Percentiles rank a stretch among this genome's conserved stretches.
phyloP scores from a whole-genome alignment of 2,329 filamentous ascomycete genomes.

The Paecilomyces fulvus region DNA sequence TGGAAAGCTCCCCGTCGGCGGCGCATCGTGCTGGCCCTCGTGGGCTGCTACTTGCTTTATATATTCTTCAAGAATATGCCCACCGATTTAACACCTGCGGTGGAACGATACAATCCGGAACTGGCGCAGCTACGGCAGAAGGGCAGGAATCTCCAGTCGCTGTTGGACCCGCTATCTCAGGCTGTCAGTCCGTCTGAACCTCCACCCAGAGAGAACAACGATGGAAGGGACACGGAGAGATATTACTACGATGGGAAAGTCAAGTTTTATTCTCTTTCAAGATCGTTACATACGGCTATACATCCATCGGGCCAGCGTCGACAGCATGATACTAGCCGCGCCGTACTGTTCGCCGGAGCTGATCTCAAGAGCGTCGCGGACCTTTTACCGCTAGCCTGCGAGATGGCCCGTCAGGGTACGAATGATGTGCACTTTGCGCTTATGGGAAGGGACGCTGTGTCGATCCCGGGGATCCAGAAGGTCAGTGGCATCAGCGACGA shows the following conservation, averaged over 20 bases:
- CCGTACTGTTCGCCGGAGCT: slow-evolving; percentile 67
- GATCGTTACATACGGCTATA: slow-evolving; percentile 53
- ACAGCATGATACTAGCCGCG: slow-evolving; percentile 49
- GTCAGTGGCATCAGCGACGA: slow-evolving; percentile 68
- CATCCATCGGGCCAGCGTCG: slow-evolving; percentile 44
- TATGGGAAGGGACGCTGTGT: slow-evolving; percentile 63
- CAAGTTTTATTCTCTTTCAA: slow-evolving; percentile 57
- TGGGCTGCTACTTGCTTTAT: slow-evolving; percentile 48
- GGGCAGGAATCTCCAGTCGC: slow-evolving; percentile 1
- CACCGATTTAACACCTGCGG: slow-evolving; percentile 33
- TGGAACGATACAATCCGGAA: slow-evolving; percentile 21
- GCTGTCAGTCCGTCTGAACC: slow-evolving; percentile 5
- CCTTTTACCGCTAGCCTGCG: slow-evolving; percentile 74
- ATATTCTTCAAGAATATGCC: slow-evolving; percentile 59
- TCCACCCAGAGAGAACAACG: slow-evolving; percentile 7
- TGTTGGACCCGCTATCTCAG: not conserved
- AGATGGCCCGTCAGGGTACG: slow-evolving; percentile 63
- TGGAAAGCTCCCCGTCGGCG: slow-evolving; percentile 34
- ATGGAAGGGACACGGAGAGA: slow-evolving; percentile 16
- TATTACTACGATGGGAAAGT: slow-evolving; percentile 61
- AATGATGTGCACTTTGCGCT: slow-evolving; percentile 77
- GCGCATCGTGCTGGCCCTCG: slow-evolving; percentile 42
- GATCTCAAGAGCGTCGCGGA: slow-evolving; percentile 63
- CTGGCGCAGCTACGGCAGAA: slow-evolving; percentile 11
- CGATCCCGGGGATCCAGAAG: slow-evolving; percentile 58